These are phyloP conservation scores for Mycena floridula DNA, from an alignment of 768 basidiomycete genomes.

Conservation along the genomic window DNA sequence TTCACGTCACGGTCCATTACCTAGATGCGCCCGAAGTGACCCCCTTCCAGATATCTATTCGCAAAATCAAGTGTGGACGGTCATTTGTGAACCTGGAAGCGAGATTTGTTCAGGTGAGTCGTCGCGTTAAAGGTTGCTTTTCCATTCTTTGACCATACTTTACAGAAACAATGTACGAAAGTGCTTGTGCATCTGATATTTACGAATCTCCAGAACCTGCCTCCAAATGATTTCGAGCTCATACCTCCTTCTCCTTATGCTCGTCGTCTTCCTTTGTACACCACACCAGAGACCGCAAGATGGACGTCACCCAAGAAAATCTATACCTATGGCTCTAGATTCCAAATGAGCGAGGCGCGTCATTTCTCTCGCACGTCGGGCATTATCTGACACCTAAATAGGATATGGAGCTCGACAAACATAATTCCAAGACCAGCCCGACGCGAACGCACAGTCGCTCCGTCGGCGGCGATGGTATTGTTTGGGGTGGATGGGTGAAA, in stretches of 20 bases:
- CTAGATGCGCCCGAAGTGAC: slow-evolving; percentile 35
- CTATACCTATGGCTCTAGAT: too few relatives aligned
- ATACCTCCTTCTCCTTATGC: slow-evolving; percentile 52
- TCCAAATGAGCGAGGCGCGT: too few relatives aligned
- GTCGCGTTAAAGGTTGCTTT: neutral
- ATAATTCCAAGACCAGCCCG: too few relatives aligned
- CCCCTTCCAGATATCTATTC: slow-evolving; percentile 42
- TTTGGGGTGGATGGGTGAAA: neutral
- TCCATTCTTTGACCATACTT: neutral
- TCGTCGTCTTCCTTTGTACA: slow-evolving; percentile 49
- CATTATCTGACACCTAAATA: too few relatives aligned
- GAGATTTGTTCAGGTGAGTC: slow-evolving; percentile 41
- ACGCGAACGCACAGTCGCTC: neutral
- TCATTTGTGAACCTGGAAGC: slow-evolving; percentile 54
- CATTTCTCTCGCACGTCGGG: too few relatives aligned
- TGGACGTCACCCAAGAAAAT: too few relatives aligned
- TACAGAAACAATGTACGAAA: slow-evolving; percentile 39
- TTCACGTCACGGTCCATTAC: slow-evolving; percentile 58
- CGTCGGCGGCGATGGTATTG: neutral
- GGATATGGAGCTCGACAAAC: too few relatives aligned
- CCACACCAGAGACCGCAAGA: slow-evolving; percentile 36
- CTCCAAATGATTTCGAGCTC: slow-evolving; percentile 25
- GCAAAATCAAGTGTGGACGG: slow-evolving; percentile 40
- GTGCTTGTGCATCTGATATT: slow-evolving; percentile 54
- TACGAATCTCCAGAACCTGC: slow-evolving; percentile 26